These are phyloP conservation scores for Geotrichum bryndzae DNA, from an alignment of 1,139 yeast species.

Conservation along the genomic window DNA sequence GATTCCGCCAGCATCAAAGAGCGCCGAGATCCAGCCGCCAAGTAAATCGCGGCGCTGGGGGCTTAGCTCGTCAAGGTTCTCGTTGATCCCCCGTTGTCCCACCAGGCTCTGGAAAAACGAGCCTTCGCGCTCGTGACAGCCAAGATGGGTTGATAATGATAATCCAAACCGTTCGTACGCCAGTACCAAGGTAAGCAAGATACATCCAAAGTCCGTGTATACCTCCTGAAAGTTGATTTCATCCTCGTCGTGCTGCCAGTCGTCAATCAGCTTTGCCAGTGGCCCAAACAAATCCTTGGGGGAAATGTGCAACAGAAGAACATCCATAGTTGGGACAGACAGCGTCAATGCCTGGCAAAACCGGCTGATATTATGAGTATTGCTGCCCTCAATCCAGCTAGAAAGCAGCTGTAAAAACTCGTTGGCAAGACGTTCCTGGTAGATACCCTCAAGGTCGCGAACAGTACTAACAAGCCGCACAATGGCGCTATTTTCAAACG, in stretches of 20 bases:
- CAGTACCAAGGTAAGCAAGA: slow-evolving; percentile 47
- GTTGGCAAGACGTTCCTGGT: slow-evolving; percentile 27
- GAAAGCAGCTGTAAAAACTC: slow-evolving; percentile 21
- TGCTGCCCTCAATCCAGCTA: slow-evolving; percentile 23
- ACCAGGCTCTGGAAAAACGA: slow-evolving; percentile 6
- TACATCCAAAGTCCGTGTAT: slow-evolving; percentile 62
- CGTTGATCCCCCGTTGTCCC: not conserved
- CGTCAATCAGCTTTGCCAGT: slow-evolving; percentile 34
- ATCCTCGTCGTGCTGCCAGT: slow-evolving; percentile 35
- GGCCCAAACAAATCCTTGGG: slow-evolving; percentile 30
- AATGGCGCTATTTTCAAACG: slow-evolving; percentile 26
- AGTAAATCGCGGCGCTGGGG: slow-evolving; percentile 43
- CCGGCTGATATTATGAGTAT: slow-evolving; percentile 40
- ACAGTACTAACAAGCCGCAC: slow-evolving; percentile 23
- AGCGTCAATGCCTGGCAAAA: slow-evolving; percentile 44
- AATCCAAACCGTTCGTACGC: slow-evolving; percentile 45
- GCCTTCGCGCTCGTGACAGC: slow-evolving; percentile 2
- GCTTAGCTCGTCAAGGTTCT: slow-evolving; percentile 24
- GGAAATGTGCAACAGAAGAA: slow-evolving; percentile 36
- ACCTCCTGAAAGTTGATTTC: slow-evolving; percentile 60
- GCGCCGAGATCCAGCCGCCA: slow-evolving; percentile 72
- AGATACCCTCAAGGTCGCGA: slow-evolving; percentile 29
- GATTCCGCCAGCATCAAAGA: slow-evolving; percentile 81
- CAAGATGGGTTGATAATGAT: slow-evolving; percentile 29
- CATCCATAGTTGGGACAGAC: slow-evolving; percentile 41